phyloP scores from a whole-genome alignment of 306 rosid species.

The Arachis stenosperma region DNA sequence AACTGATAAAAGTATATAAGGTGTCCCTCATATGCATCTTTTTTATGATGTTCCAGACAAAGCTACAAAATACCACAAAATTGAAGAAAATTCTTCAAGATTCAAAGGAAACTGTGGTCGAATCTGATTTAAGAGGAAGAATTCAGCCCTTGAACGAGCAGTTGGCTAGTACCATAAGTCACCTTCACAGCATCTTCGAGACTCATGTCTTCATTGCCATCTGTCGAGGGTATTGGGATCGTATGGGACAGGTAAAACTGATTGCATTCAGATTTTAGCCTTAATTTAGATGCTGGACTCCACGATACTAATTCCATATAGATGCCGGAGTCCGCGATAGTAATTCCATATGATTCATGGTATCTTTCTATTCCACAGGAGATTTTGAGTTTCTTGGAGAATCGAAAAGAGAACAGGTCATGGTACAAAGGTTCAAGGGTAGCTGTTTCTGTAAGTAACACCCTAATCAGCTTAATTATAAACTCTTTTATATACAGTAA shows the following conservation, averaged over 20 bases:
- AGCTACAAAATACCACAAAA: constrained; percentile 83
- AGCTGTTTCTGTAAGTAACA: constrained; percentile 74
- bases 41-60: constrained; percentile 61
- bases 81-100: constrained; percentile 95
- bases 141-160: constrained; percentile 88
- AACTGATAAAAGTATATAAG: constrained; percentile 11
- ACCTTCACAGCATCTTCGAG: constrained; percentile 70
- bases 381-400: constrained; percentile 91
- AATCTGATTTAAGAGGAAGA: constrained; percentile 78
- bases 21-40: constrained; percentile 30
- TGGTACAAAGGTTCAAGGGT: constrained; percentile 97
- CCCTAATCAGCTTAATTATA: constrained; percentile 1
- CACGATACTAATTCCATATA: constrained; percentile 11
- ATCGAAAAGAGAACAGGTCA: constrained; percentile 84
- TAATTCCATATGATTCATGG: constrained; percentile 8
- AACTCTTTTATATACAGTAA: neutral
- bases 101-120: constrained; percentile 79
- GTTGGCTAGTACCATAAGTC: constrained; percentile 67
- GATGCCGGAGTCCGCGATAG: neutral
- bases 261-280: constrained; percentile 14
- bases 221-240: constrained; percentile 96
- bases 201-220: constrained; percentile 77
- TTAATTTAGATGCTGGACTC: neutral
- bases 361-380: constrained; percentile 57
- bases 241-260: constrained; percentile 81